Base-by-base conservation (phyloP, 1,284 basidiomycete genomes). In the Austroboletus niveus region DNA sequence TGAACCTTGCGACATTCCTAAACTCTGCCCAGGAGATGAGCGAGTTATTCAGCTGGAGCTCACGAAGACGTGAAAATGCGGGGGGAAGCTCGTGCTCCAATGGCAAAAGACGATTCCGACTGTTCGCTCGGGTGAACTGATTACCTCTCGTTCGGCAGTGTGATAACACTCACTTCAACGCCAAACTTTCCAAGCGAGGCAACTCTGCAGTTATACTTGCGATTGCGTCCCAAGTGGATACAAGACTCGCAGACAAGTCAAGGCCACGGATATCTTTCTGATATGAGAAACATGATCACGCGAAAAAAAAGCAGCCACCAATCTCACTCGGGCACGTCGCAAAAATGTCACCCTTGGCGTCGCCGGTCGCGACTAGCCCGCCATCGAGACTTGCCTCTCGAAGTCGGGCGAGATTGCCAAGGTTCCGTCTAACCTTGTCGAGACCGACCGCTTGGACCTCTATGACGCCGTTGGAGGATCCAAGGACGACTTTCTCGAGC, bases 391-490 rank as follows among this genome's bases (percentile, higher is more conserved):
- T 93, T 48, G 89, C 82, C 65, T 92, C 85, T 35, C 82, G 81
- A 42, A 98, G 74, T 15, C 75, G 77, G 48, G 81, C 79, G 17
- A 98, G 71, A 49, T 82, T 72, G 1, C 85, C 75, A 15, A 96
- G 79, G 44, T 88, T 87, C 30, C 74, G 69, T 53, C 86, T 78
- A 49, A 98, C 85, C 61, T 86, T 88, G 62, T 90, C 85, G 45
- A 97, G 74, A 42, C 85, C 81, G 0, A 94, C 89, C 1, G 90
- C 91, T 67, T 97, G 90, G 14, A 98, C 92, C 56, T 90, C 77
- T 55, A 98, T 95, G 1, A 79, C 74, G 14, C 87, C 86, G 49
- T 83, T 81, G 30, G 91, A 93, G 1, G 88, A 89, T n/a, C 92
- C 92, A 20, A 95, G 75, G 6, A 84, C 62, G 29, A 94, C 78